phyloP scores from a whole-genome alignment of 2,329 filamentous ascomycete genomes.

The Sarocladium strictum region DNA sequence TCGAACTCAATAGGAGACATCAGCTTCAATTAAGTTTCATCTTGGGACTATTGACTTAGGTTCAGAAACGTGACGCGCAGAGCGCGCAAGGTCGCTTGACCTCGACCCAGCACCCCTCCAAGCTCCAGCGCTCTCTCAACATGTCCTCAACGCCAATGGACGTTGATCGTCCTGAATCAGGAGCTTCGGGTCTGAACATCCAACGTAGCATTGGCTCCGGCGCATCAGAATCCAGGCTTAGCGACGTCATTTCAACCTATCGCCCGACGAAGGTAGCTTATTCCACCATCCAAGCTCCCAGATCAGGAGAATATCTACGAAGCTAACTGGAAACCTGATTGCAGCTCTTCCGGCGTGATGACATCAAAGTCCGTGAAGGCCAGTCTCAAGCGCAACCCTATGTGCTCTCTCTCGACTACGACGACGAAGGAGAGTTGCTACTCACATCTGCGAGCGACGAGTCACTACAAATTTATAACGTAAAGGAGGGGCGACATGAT shows the following conservation, averaged over 20 bases:
- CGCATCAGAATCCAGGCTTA: conserved; percentile 57
- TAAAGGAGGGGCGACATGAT: conserved; percentile 81
- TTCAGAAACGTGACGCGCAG: background rate
- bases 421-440: conserved; percentile 87
- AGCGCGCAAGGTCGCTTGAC: background rate
- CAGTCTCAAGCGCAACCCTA: conserved; percentile 43
- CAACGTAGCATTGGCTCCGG: conserved; percentile 38
- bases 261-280: conserved; percentile 68
- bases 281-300: background rate
- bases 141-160: conserved; percentile 48
- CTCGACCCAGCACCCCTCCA: conserved; percentile 3
- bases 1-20: too few relatives aligned
- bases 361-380: conserved; percentile 38
- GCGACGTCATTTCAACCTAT: conserved; percentile 72
- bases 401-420: conserved; percentile 90
- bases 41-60: background rate
- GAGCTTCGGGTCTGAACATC: conserved; percentile 41
- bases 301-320: background rate
- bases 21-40: background rate
- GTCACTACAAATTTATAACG: conserved; percentile 91
- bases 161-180: conserved; percentile 39
- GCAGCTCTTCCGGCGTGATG: conserved; percentile 52
- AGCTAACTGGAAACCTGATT: background rate
- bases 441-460: conserved; percentile 92
- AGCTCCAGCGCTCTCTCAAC: background rate